Percentiles rank a stretch among this genome's conserved stretches.
phyloP scores from a whole-genome alignment of 1,284 basidiomycete species.

The Rhodotorula mucilaginosa region DNA sequence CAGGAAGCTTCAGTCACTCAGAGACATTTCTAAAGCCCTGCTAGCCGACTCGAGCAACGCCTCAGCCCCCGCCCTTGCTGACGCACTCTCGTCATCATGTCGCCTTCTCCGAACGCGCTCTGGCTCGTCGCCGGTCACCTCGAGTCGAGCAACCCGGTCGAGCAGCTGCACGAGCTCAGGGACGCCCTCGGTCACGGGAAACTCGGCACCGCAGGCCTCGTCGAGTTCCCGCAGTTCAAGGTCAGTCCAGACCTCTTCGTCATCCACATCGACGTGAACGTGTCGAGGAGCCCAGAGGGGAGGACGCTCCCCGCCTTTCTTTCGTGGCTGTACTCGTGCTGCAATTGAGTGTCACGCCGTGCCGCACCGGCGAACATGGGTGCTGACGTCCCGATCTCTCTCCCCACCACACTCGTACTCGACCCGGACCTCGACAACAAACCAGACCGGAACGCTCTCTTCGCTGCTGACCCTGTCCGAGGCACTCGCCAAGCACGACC shows the following conservation, averaged over 20 bases:
- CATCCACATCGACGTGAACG: too few relatives aligned
- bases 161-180: slow-evolving; percentile 53
- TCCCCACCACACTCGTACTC: neutral
- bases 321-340: neutral
- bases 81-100: neutral
- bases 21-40: too few relatives aligned
- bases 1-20: too few relatives aligned
- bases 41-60: too few relatives aligned
- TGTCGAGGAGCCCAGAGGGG: too few relatives aligned
- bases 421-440: too few relatives aligned
- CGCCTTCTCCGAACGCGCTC: slow-evolving; percentile 48
- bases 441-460: slow-evolving; percentile 90
- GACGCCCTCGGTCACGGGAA: slow-evolving; percentile 47
- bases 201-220: slow-evolving; percentile 27
- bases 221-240: slow-evolving; percentile 44
- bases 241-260: slow-evolving; percentile 18
- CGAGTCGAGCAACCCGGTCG: slow-evolving; percentile 49
- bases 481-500: slow-evolving; percentile 85
- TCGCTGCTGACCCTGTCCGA: slow-evolving; percentile 86
- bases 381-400: neutral
- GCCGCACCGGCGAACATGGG: neutral
- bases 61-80: neutral
- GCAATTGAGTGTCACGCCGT: neutral
- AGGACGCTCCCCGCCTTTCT: too few relatives aligned
- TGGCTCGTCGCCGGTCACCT: slow-evolving; percentile 58